Evolutionary conservation across 2,329 filamentous ascomycete genomes (phyloP), one percentile per base, ranked within the genome.

Genomic region (Botryotinia globosa): DNA sequence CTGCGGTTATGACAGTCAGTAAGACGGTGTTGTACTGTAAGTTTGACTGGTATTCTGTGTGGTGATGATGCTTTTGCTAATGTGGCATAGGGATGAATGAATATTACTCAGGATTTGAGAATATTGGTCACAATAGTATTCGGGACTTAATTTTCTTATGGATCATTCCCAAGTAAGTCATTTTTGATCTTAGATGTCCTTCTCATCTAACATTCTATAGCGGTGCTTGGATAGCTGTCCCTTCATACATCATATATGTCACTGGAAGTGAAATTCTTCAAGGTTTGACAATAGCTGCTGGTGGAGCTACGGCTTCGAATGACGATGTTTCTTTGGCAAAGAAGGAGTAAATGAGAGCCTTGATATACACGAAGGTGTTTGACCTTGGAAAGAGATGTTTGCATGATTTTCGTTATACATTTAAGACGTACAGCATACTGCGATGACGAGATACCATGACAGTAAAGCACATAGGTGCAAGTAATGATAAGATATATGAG

Each of bases 11-110:
- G 85, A 92, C 91, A 3, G 79, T 91, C 32, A 88, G 87, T 78
- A 92, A 92, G 83, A 92, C 90, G 2, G 78, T 89, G 39, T 80
- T 93, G 9, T 92, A 92, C 77, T 88, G 90, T 90, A 76, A 83
- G 86, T 83, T 59, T 75, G 68, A 22, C 44, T 20, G 65, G 14
- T 18, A 22, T 34, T 10, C 29, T 34, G 1, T 29, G 22, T 51
- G 29, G 32, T 34, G 1, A 22, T 16, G 20, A 54, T 48, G 14
- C 29, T 34, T 64, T 18, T 67, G 54, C 73, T 76, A 48, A 76
- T 45, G 42, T 22, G 25, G 4, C 65, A 54, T 74, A 89, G 89
- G 86, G 83, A 79, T 90, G 69, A 88, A 89, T 74, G 89, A 92
- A 79, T 84, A 85, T 59, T 89, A 85, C 77, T 87, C 86, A 64